Evolutionary conservation across 352 stramenopile genomes (phyloP), one percentile per base, ranked within the genome.

Genomic region (Phytophthora sansomeana): DNA sequence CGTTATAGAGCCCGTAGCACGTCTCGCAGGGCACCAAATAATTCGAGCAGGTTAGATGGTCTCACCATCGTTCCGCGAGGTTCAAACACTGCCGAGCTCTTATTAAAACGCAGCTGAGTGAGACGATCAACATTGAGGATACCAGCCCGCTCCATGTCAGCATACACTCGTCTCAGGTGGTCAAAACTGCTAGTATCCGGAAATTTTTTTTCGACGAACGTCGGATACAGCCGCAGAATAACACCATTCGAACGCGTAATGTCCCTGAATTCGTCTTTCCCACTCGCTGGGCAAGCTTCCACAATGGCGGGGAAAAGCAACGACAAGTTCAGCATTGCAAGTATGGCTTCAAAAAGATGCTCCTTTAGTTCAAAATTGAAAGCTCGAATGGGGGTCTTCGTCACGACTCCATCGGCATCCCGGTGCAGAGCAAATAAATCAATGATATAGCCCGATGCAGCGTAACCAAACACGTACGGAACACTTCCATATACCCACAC

Each of bases 391-490:
- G 1, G 17, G 36, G 38, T 50, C 7, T 26, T 63, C 19, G n/a
- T 51, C 46, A 58, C 47, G 10, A 43, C 38, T 29, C 11, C 46
- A 38, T 49, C 3, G n/a, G n/a, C n/a, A n/a, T n/a, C n/a, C n/a
- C n/a, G 44, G 54, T 48, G 29, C 17, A 69, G 21, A 50, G 53
- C 44, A 55, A 58, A 4, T 4, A 69, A 47, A 41, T 42, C 56
- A 14, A 49, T 29, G 6, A 57, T 47, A 51, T 46, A 62, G 28
- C 50, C 60, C 8, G 61, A 63, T 29, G 44, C 61, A 58, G 53
- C 61, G 21, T 69, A 69, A 16, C 44, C 61, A 58, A 69, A 69
- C 44, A 69, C 28, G 32, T 58, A 63, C n/a, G 52, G 51, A 28
- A 63, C 60, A 33, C 7, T 33, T 49, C 44, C 60, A 48, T 58